Conservation (phyloP, 345 rosid species). For the Sapria himalayana region DNA sequence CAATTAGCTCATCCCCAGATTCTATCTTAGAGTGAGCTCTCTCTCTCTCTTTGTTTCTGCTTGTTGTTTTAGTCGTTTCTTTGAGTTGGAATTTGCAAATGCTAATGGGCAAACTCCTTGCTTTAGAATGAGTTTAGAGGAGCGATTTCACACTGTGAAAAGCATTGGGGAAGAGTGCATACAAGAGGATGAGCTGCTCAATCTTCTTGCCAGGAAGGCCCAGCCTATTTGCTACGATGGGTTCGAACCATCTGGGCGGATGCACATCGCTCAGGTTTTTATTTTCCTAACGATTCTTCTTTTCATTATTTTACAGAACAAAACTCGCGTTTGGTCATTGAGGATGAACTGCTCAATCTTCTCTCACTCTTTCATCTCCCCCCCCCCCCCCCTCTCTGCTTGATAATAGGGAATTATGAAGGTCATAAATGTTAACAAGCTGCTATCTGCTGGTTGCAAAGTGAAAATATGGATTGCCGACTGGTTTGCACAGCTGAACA, state of each 20-base stretch:
- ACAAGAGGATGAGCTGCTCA: slow-evolving; percentile 59
- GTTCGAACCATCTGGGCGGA: slow-evolving; percentile 84
- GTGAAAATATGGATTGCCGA: slow-evolving; percentile 91
- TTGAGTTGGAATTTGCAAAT: too few relatives aligned
- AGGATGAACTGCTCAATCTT: background rate
- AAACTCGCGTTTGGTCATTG: background rate
- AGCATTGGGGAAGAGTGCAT: slow-evolving; percentile 77
- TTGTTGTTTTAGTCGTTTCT: too few relatives aligned
- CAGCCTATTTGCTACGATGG: slow-evolving; percentile 78
- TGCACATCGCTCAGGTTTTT: slow-evolving; percentile 85
- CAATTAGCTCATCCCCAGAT: too few relatives aligned
- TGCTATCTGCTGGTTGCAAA: slow-evolving; percentile 71
- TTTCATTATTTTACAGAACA: background rate
- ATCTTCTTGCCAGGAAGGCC: slow-evolving; percentile 56
- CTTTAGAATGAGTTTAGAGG: slow-evolving; percentile 40
- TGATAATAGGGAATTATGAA: slow-evolving; percentile 63
- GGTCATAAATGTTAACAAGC: slow-evolving; percentile 54
- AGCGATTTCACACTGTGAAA: slow-evolving; percentile 44
- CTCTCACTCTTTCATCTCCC: background rate
- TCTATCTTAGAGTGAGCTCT: too few relatives aligned
- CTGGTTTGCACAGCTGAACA: slow-evolving; percentile 91
- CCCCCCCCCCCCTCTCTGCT: background rate
- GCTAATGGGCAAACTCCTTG: too few relatives aligned
- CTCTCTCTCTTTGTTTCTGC: too few relatives aligned
- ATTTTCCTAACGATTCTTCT: background rate